Evolutionary conservation across 768 basidiomycete species (phyloP).

Genomic region (Boletus patriciae): DNA sequence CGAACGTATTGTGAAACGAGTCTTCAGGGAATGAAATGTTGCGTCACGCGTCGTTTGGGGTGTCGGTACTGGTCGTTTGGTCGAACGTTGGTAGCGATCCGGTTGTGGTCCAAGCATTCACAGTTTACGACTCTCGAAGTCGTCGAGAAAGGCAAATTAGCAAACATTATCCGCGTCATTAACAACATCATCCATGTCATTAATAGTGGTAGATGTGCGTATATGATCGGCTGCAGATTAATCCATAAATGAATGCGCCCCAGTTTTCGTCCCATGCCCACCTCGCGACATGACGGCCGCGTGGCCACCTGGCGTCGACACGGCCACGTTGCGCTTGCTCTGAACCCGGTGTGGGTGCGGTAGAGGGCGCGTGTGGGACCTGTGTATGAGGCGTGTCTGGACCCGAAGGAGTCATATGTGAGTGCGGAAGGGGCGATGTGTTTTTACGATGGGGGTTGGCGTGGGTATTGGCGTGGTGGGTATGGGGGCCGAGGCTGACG

Average conservation of each 20-base stretch:
- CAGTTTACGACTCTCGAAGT: too few species aligned
- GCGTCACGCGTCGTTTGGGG: too few species aligned
- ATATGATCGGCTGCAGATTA: conserved; percentile 27
- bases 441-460: conserved; percentile 2
- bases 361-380: conserved; percentile 31
- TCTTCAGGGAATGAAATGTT: too few species aligned
- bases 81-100: too few species aligned
- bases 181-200: conserved; percentile 9
- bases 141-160: too few species aligned
- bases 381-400: conserved; percentile 43
- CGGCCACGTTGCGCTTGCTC: conserved; percentile 29
- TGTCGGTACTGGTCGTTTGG: too few species aligned
- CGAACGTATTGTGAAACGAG: too few species aligned
- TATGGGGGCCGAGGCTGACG: background rate
- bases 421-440: conserved; percentile 36
- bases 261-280: background rate
- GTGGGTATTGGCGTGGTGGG: conserved; percentile 5
- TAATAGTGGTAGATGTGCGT: conserved; percentile 21
- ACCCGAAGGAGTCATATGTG: conserved; percentile 67
- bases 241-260: conserved; percentile 18
- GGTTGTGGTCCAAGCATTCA: too few species aligned
- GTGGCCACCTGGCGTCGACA: conserved; percentile 34
- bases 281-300: conserved; percentile 33
- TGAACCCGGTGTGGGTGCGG: conserved; percentile 31
- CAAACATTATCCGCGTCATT: too few species aligned